phyloP scores from a whole-genome alignment of 352 stramenopile genomes.

The Hyaloperonospora arabidopsidis region DNA sequence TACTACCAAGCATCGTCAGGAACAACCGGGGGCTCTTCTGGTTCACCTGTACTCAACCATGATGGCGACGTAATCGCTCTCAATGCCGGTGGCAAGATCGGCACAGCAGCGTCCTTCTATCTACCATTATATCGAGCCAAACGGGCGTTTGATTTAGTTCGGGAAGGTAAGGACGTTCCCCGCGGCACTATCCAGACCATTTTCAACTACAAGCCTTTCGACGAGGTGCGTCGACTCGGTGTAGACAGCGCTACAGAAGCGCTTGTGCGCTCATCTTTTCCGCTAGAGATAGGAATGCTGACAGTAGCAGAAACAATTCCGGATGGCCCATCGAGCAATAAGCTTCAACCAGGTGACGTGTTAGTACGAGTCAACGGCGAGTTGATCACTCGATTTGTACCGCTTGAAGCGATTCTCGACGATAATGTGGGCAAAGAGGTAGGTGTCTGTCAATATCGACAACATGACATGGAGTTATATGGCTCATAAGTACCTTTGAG shows the following conservation, averaged over 20 bases:
- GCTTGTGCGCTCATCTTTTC: conserved; percentile 66
- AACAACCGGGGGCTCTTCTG: conserved; percentile 74
- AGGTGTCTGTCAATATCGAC: conserved; percentile 2
- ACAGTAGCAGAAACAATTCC: conserved; percentile 84
- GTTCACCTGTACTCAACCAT: conserved; percentile 83
- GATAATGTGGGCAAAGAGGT: conserved; percentile 64
- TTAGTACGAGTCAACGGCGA: conserved; percentile 78
- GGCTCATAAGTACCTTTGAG: neutral
- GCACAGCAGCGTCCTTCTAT: conserved; percentile 86
- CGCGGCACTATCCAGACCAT: conserved; percentile 86
- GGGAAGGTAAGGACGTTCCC: conserved; percentile 55
- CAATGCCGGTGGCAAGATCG: conserved; percentile 86
- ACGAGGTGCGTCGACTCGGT: conserved; percentile 83
- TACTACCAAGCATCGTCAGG: conserved; percentile 86
- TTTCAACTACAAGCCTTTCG: conserved; percentile 88
- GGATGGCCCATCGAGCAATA: conserved; percentile 59
- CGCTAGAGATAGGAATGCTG: conserved; percentile 86
- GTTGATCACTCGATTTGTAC: conserved; percentile 82
- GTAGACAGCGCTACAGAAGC: conserved; percentile 69
- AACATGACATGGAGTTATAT: neutral
- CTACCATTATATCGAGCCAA: conserved; percentile 85
- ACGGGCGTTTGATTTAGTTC: conserved; percentile 76
- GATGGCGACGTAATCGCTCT: conserved; percentile 85
- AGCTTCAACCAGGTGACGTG: conserved; percentile 86
- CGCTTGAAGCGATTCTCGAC: conserved; percentile 77